Evolutionary conservation across 2,329 filamentous ascomycete species (phyloP).

Genomic region (Alternaria sp.): DNA sequence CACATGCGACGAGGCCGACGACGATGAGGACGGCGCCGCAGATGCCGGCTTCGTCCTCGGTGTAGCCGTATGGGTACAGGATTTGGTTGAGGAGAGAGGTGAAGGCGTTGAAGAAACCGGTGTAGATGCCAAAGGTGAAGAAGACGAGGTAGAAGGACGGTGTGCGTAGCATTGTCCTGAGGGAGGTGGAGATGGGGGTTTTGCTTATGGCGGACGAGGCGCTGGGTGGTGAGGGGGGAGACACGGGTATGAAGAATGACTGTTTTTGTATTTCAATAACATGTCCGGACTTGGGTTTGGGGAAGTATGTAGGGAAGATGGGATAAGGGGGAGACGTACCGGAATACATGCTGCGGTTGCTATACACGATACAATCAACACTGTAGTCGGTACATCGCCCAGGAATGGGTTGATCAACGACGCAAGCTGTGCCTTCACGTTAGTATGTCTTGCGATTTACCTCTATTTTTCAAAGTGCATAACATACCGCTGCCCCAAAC

Average conservation of each 20-base stretch:
- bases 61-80: constrained; percentile 84
- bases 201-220: constrained; percentile 68
- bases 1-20: constrained; percentile 81
- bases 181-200: constrained; percentile 63
- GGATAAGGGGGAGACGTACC: background rate
- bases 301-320: background rate
- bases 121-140: constrained; percentile 82
- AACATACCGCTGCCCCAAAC: constrained; percentile 78
- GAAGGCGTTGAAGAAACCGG: constrained; percentile 92
- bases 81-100: constrained; percentile 92
- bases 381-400: constrained; percentile 81
- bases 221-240: constrained; percentile 79
- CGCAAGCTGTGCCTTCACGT: constrained; percentile 57
- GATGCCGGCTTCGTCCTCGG: constrained; percentile 85
- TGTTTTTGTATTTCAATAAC: background rate
- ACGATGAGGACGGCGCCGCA: constrained; percentile 89
- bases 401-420: constrained; percentile 84
- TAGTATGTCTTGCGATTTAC: background rate
- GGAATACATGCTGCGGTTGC: constrained; percentile 76
- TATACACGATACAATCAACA: constrained; percentile 85
- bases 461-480: background rate
- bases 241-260: constrained; percentile 80
- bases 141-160: constrained; percentile 82
- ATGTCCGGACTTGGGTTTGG: too few species aligned
- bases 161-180: constrained; percentile 61